A percentile compares a stretch with the other conserved stretches of the same genome.
Conservation (phyloP, 176 grass and related monocot species). For the Thinopyrum elongatum region DNA sequence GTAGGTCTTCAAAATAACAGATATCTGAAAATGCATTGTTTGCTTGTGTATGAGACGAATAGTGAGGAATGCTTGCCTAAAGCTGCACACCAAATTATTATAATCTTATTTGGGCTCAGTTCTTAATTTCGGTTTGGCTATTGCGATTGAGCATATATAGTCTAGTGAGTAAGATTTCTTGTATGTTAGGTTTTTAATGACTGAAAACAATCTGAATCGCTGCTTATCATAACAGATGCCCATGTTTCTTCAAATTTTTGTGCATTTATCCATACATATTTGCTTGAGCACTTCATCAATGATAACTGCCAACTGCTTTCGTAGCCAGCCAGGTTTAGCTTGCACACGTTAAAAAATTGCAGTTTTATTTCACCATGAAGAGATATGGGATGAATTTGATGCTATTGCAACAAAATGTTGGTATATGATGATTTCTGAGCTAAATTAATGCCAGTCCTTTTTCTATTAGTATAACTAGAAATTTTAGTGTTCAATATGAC, state of each 20-base stretch:
- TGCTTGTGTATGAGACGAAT: background rate
- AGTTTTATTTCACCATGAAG: background rate
- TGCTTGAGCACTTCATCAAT: background rate
- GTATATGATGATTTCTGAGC: background rate
- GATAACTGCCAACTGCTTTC: background rate
- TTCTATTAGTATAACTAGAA: background rate
- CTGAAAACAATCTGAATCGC: conserved; percentile 7
- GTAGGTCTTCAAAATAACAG: conserved; percentile 24
- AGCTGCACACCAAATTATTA: background rate
- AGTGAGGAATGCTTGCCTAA: background rate
- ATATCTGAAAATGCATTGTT: background rate
- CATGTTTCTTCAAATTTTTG: background rate
- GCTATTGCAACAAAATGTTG: background rate
- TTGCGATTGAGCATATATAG: background rate
- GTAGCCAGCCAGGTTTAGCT: background rate
- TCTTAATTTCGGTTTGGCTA: background rate
- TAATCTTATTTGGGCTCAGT: background rate
- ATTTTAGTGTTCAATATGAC: background rate
- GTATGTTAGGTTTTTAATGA: background rate
- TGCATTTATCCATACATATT: background rate
- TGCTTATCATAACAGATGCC: background rate
- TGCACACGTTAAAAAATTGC: background rate
- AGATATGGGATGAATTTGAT: background rate
- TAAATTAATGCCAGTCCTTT: background rate
- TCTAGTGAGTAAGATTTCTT: background rate